These are phyloP conservation scores for Tetrastigma voinierianum DNA, from an alignment of 164 flowering plant species.

Conservation along the genomic window DNA sequence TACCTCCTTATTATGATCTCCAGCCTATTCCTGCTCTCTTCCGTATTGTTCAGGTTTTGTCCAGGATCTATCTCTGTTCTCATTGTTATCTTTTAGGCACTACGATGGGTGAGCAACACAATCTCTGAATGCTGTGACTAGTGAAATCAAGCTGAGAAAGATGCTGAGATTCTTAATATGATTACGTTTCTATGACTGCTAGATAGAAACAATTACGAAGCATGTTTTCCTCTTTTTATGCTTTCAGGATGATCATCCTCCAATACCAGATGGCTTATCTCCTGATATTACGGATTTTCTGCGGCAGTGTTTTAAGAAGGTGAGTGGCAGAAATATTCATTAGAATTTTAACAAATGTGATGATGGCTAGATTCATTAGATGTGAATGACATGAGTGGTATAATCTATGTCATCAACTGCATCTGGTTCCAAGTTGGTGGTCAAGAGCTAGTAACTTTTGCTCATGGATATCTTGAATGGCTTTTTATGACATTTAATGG, in stretches of 20 bases:
- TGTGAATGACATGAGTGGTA: not conserved
- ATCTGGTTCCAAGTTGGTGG: not conserved
- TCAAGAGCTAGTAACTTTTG: not conserved
- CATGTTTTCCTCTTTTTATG: constrained; percentile 8
- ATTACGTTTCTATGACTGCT: not conserved
- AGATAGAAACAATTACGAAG: not conserved
- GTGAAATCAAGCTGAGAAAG: too few species aligned
- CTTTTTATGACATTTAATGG: constrained; percentile 16
- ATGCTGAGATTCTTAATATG: not conserved
- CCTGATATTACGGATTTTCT: constrained; percentile 91
- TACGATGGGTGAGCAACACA: not conserved
- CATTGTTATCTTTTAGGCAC: not conserved
- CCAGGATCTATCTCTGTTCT: not conserved
- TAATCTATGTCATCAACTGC: not conserved
- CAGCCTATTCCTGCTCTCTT: constrained; percentile 99
- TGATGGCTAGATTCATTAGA: not conserved
- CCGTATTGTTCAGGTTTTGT: constrained; percentile 93
- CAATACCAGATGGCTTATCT: constrained; percentile 90
- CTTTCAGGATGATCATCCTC: constrained; percentile 89
- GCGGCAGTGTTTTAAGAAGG: constrained; percentile 97
- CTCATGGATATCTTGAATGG: too few species aligned
- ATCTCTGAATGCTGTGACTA: not conserved
- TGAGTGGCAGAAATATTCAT: constrained; percentile 14
- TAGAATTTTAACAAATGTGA: not conserved
- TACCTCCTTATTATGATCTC: constrained; percentile 98